Evolutionary conservation across 2,329 filamentous ascomycete genomes (phyloP).

Genomic region (Atkinsonella hypoxylon): DNA sequence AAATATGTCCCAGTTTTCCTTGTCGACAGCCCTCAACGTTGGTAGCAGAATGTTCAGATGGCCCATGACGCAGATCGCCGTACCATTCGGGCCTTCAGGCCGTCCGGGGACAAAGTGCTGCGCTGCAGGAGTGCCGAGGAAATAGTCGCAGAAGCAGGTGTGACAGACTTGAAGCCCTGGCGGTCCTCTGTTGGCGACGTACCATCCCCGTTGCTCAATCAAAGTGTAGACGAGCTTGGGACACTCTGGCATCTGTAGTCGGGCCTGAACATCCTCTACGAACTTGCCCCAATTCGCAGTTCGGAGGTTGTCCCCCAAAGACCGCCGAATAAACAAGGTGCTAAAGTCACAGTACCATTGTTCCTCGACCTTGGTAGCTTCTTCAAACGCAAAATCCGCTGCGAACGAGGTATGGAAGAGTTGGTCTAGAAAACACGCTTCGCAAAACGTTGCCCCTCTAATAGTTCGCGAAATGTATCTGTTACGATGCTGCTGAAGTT

Average conservation of each 20-base stretch:
- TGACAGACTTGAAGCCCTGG: slow-evolving; percentile 20
- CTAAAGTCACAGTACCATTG: slow-evolving; percentile 20
- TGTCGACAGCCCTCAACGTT: slow-evolving; percentile 8
- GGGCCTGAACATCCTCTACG: slow-evolving; percentile 9
- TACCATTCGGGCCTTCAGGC: slow-evolving; percentile 8
- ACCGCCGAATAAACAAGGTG: slow-evolving; percentile 17
- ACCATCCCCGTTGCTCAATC: slow-evolving; percentile 20
- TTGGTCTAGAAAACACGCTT: no score
- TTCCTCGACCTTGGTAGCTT: not conserved
- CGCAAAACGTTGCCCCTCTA: no score
- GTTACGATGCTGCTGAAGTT: slow-evolving; percentile 1
- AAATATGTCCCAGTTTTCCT: slow-evolving; percentile 20
- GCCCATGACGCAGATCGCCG: slow-evolving; percentile 18
- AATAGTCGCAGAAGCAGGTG: slow-evolving; percentile 26
- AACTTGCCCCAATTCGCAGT: slow-evolving; percentile 23
- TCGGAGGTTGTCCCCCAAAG: slow-evolving; percentile 14
- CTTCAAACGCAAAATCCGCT: slow-evolving; percentile 15
- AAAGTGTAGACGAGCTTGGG: slow-evolving; percentile 11
- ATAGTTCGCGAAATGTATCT: slow-evolving; percentile 19
- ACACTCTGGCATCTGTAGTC: slow-evolving; percentile 17
- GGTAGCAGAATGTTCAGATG: slow-evolving; percentile 19
- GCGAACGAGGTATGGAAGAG: slow-evolving; percentile 19
- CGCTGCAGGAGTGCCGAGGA: slow-evolving; percentile 19
- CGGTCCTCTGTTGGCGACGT: slow-evolving; percentile 8
- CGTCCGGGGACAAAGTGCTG: slow-evolving; percentile 12